These are phyloP conservation scores for Agaricus sinodeliciosus DNA, from an alignment of 768 basidiomycete genomes.

Conservation along the genomic window DNA sequence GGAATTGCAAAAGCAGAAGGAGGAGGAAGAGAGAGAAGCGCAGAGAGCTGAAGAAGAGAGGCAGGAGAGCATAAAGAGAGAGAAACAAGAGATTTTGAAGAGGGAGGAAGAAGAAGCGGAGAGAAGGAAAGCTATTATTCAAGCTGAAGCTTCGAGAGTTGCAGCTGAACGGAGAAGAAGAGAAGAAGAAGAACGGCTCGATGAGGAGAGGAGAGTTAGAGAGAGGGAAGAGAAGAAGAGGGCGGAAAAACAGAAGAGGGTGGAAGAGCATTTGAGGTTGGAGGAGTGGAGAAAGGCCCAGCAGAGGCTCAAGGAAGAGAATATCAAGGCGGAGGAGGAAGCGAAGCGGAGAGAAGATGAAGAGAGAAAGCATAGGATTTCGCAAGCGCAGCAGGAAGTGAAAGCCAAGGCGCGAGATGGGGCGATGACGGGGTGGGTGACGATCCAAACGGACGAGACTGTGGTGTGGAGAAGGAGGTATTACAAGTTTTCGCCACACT, in stretches of 20 bases:
- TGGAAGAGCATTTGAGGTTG: conserved; percentile 43
- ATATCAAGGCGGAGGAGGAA: conserved; percentile 48
- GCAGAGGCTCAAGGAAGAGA: conserved; percentile 42
- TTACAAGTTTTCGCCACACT: conserved; percentile 45
- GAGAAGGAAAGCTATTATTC: conserved; percentile 1
- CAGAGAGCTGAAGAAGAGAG: conserved; percentile 37
- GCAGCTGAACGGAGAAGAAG: conserved; percentile 34
- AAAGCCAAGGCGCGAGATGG: conserved; percentile 29
- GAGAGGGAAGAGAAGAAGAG: conserved; percentile 32
- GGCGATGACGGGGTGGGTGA: conserved; percentile 49
- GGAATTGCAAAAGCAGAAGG: conserved; percentile 25
- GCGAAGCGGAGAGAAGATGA: conserved; percentile 36
- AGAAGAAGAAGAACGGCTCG: conserved; percentile 40
- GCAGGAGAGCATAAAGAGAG: conserved; percentile 29
- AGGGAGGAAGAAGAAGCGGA: conserved; percentile 36
- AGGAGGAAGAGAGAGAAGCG: conserved; percentile 38
- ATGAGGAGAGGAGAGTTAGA: conserved; percentile 31
- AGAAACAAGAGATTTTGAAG: conserved; percentile 36
- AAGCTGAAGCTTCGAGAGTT: conserved; percentile 25
- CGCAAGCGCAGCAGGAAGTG: conserved; percentile 36
- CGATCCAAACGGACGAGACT: conserved; percentile 47
- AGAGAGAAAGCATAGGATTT: conserved; percentile 41
- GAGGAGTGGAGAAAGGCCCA: conserved; percentile 40
- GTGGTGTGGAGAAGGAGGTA: conserved; percentile 62
- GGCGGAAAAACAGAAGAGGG: conserved; percentile 32